Conservation (phyloP, 805 yeast species). For the Saturnispora sekii region DNA sequence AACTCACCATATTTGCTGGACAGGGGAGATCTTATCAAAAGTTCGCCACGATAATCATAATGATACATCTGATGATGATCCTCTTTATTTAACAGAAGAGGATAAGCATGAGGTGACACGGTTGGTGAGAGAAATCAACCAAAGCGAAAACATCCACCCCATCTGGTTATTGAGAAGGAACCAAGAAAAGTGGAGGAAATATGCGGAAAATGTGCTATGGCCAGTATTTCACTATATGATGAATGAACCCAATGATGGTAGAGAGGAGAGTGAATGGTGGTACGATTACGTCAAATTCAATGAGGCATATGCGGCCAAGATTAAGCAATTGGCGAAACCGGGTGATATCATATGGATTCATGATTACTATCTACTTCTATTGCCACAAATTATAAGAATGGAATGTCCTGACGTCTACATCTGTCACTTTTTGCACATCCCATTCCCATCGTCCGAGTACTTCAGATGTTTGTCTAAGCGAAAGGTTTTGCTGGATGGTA, state of each 20-base stretch:
- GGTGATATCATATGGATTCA: slow-evolving; percentile 94
- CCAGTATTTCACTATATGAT: slow-evolving; percentile 91
- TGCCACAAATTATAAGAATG: slow-evolving; percentile 79
- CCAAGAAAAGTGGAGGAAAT: slow-evolving; percentile 77
- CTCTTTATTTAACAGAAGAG: slow-evolving; percentile 45
- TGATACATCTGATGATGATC: slow-evolving; percentile 37
- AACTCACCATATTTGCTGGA: slow-evolving; percentile 86
- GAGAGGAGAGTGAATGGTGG: slow-evolving; percentile 66
- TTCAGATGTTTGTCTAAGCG: slow-evolving; percentile 84
- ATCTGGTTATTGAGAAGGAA: slow-evolving; percentile 79
- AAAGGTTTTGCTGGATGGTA: slow-evolving; percentile 73
- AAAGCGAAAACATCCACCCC: slow-evolving; percentile 58
- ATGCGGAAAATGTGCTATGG: slow-evolving; percentile 89
- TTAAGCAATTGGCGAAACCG: slow-evolving; percentile 61
- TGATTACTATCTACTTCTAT: slow-evolving; percentile 72
- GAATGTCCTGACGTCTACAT: slow-evolving; percentile 62
- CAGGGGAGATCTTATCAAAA: slow-evolving; percentile 64
- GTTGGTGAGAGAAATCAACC: slow-evolving; percentile 36
- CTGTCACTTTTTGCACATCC: slow-evolving; percentile 76
- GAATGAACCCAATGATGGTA: slow-evolving; percentile 60
- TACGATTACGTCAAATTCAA: slow-evolving; percentile 83
- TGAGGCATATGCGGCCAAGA: slow-evolving; percentile 78
- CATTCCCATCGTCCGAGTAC: slow-evolving; percentile 94
- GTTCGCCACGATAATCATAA: not conserved
- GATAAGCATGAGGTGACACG: slow-evolving; percentile 45